Base-by-base conservation (phyloP, 495 filamentous ascomycete species). In the Hyaloscypha variabilis region DNA sequence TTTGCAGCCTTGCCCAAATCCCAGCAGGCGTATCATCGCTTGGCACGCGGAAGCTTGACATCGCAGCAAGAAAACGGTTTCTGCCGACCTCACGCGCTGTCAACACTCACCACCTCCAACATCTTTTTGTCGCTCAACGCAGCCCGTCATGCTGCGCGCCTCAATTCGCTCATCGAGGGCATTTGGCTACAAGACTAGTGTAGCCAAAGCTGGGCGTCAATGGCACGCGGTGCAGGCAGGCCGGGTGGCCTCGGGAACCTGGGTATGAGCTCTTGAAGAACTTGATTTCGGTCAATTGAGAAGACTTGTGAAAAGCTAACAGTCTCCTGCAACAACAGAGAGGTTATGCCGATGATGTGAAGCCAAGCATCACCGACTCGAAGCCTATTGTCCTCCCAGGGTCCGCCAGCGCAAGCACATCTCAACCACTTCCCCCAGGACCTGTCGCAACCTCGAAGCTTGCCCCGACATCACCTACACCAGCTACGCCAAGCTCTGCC, bases 111-210 rank as follows among this genome's bases (percentile, higher is more conserved):
- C 51, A 63, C 49, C 49, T 61, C n/a, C 62, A 64, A 70, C 63
- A 71, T 69, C 75, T 72, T 75, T 70, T 77, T 75, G 57, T 64
- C 62, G 58, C 60, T 31, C 65, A 77, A 74, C 77, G 81, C 77
- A 85, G 81, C 81, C 74, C 81, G 80, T 79, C 79, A 90, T 90
- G 88, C 82, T 90, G 83, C 88, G 87, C 72, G 81, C 82, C 75
- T 87, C 87, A 76, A 72, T 89, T 77, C 82, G 79, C 76, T 82
- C 85, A 70, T 78, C 81, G 72, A 83, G 82, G 78, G 80, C 79
- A 67, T 71, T 83, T 75, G 78, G 77, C 76, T 74, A 73, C 74
- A 82, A 77, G 76, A 76, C 83, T 68, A 71, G 76, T 75, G 77
- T 76, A 65, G 74, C 79, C 63, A 75, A 74, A 66, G 73, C 75